Conservation (phyloP, 768 basidiomycete species). For the Leucocoprinus leucothites region DNA sequence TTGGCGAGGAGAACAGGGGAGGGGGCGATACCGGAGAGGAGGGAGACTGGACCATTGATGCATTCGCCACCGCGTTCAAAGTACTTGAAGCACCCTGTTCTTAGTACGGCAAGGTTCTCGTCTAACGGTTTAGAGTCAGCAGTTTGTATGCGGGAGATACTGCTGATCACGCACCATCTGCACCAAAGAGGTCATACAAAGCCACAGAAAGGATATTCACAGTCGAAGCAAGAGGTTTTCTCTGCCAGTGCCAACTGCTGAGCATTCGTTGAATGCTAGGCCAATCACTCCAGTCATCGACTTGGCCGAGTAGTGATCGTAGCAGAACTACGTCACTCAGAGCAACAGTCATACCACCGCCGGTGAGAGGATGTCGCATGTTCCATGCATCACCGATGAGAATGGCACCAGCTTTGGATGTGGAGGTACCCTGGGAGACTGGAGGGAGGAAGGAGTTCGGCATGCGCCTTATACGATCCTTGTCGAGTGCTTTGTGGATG, state of each 20-base stretch:
- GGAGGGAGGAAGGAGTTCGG: slow-evolving; percentile 93
- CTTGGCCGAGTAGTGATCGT: slow-evolving; percentile 50
- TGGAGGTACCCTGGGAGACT: slow-evolving; percentile 54
- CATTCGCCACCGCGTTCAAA: slow-evolving; percentile 93
- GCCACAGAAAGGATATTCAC: slow-evolving; percentile 94
- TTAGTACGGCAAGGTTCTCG: slow-evolving; percentile 57
- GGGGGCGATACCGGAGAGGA: slow-evolving; percentile 82
- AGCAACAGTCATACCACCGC: slow-evolving; percentile 98
- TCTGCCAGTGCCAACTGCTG: slow-evolving; percentile 77
- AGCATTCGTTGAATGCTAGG: slow-evolving; percentile 47
- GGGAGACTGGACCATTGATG: slow-evolving; percentile 81
- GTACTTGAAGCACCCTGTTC: slow-evolving; percentile 94
- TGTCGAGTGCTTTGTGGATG: slow-evolving; percentile 67
- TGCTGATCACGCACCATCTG: slow-evolving; percentile 63
- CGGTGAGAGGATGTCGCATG: slow-evolving; percentile 98
- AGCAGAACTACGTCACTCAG: slow-evolving; percentile 82
- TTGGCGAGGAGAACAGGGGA: slow-evolving; percentile 78
- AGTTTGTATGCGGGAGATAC: too few relatives aligned
- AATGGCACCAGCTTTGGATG: slow-evolving; percentile 65
- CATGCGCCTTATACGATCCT: slow-evolving; percentile 84
- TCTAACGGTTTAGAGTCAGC: too few relatives aligned
- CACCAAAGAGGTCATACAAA: slow-evolving; percentile 91
- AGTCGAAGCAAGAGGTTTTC: slow-evolving; percentile 81
- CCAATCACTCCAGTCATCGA: slow-evolving; percentile 49
- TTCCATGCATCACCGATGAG: slow-evolving; percentile 97